Base-by-base conservation (phyloP, 768 basidiomycete genomes). In the Lactarius akahatsu region DNA sequence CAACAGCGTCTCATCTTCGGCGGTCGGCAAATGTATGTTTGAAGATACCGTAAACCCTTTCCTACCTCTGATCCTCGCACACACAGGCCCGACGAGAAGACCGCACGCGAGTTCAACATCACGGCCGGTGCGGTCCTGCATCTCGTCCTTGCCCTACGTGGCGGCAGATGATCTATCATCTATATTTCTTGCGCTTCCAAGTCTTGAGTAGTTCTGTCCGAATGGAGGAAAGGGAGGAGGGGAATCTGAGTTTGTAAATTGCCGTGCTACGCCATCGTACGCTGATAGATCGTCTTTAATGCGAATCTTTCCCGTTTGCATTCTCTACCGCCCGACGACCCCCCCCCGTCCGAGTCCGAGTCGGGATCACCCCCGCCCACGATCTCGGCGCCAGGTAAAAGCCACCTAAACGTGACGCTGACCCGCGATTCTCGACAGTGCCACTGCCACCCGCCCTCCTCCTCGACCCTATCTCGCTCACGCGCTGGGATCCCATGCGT, bases 1-100 rank as follows among this genome's bases (percentile, higher is more conserved):
- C 96, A 98, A 77, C 96, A 98, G 77, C 87, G 96, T 65, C 78
- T 98, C 73, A 98, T 98, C 76, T 97, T 89, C 76, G 78, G 85
- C 73, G 96, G 96, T 40, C 87, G 95, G 74, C 96, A 97, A 75
- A 89, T 98, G 96, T 98, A 77, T 77, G 85, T 79, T 23, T 47
- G 66, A 30, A 15, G 23, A 45, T 38, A 26, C 13, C 41, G 54
- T 41, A 23, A 13, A 61, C 59, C 45, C 50, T 40, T 30, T 38
- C 50, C 59, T 60, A 6, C 30, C 61, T n/a, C 30, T 54, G n/a
- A 47, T n/a, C 30, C 23, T 20, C 11, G 16, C 61, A 23, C 28
- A 54, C 52, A 23, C 70, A 97, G 94, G 90, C 81, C 82, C 38
- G 96, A 98, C 76, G 96, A 97, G 23, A 96, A 96, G 85, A 87